Evolutionary conservation across 2,329 filamentous ascomycete genomes (phyloP).

Genomic region (Fonsecaea monophora): DNA sequence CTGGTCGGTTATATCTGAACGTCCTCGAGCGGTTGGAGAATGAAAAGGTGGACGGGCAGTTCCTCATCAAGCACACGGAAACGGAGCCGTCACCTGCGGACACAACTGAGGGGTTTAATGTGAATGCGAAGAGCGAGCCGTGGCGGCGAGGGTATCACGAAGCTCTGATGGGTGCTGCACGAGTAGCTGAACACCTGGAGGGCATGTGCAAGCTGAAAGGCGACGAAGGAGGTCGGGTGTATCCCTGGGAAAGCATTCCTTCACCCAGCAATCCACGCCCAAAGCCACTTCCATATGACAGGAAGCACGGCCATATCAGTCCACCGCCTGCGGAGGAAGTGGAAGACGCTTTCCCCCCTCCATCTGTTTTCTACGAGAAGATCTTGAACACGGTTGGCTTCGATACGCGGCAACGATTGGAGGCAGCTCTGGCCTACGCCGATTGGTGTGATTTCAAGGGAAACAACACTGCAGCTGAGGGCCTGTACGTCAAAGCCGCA

Average conservation of each 20-base stretch:
- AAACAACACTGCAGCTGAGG: constrained; percentile 67
- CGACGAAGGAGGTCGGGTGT: constrained; percentile 55
- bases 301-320: constrained; percentile 47
- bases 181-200: constrained; percentile 79
- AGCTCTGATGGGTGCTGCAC: constrained; percentile 76
- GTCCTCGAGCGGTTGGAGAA: constrained; percentile 74
- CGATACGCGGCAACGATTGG: constrained; percentile 75
- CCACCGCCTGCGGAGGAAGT: constrained; percentile 79
- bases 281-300: constrained; percentile 71
- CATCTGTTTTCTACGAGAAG: constrained; percentile 80
- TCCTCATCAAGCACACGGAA: constrained; percentile 60
- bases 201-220: constrained; percentile 71
- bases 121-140: constrained; percentile 76
- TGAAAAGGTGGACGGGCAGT: constrained; percentile 70
- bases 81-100: constrained; percentile 48
- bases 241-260: constrained; percentile 74
- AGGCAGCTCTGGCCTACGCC: constrained; percentile 82
- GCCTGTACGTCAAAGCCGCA: constrained; percentile 77
- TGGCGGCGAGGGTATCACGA: constrained; percentile 90
- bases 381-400: constrained; percentile 83
- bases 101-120: constrained; percentile 63
- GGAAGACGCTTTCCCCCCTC: constrained; percentile 69
- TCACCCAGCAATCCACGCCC: constrained; percentile 85
- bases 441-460: constrained; percentile 84
- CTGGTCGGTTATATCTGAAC: constrained; percentile 66